Base-by-base conservation (phyloP, 2,329 filamentous ascomycete genomes). In the Exophiala alcalophila region DNA sequence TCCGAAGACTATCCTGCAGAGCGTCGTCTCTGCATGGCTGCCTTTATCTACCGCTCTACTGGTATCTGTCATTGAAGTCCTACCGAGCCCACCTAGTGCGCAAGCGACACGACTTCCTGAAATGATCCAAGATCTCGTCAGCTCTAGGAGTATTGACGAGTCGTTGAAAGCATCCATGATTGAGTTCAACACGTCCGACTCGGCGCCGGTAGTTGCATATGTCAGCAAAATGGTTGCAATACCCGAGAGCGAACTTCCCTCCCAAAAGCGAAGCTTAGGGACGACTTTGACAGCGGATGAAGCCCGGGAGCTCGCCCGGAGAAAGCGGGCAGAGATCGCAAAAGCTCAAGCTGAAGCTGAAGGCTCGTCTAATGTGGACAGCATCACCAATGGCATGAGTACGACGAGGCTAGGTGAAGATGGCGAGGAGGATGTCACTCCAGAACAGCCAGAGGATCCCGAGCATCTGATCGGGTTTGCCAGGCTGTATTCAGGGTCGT, bases 161-260 rank as follows among this genome's bases (percentile, higher is more conserved):
- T 68, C 72, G 5, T 69, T 97, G 40, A 83, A 80, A 55, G 73
- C 84, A n/a, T 87, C 91, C 4, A 91, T 97, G 82, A 68, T 85
- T 2, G 74, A 81, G 0, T 96, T 94, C 61, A 86, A 85, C 58
- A 78, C 78, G 3, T 74, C 73, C 0, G 73, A 77, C 26, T 74
- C 81, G 0, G 84, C 85, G 44, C 90, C 91, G 0, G 81, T 94
- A 0, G 87, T 98, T 2, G 91, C 87, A 6, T 98, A 95, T 54
- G 86, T 98, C 48, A 97, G 91, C 68, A 98, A 98, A 64, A 96
- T 98, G 89, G 86, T 97, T 1, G 92, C 92, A 0, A 76, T 98
- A 9, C 91, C 89, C 0, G 87, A 94, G 59, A 96, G 87, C 64
- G 91, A 98, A 57, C 71, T 98, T 4, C 86, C 87, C 0, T 80